phyloP scores from a whole-genome alignment of 73 alveolate genomes.

The Uronychia setigera region DNA sequence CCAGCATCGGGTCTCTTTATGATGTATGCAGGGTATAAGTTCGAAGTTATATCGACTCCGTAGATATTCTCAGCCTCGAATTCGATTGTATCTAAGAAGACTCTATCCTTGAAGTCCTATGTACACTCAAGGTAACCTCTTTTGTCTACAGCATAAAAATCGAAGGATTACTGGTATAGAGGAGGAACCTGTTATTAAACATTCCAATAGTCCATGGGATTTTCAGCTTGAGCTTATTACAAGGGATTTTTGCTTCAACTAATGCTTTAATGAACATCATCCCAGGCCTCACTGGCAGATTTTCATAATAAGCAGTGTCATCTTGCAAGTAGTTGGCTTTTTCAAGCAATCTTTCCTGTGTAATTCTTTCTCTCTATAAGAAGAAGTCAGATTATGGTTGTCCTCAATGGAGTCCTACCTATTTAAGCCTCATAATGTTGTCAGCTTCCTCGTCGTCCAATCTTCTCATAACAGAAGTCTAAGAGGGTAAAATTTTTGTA shows the following conservation, averaged over 20 bases:
- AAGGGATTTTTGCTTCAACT: conserved; percentile 3
- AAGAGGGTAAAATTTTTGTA: no score
- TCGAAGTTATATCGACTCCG: not conserved
- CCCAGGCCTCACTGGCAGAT: conserved; percentile 5
- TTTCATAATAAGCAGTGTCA: conserved; percentile 4
- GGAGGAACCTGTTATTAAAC: conserved; percentile 1
- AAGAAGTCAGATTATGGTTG: no score
- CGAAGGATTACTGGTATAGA: not conserved
- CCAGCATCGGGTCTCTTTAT: not conserved
- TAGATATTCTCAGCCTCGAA: not conserved
- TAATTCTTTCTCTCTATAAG: no score
- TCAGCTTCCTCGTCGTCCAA: no score
- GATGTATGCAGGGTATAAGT: not conserved
- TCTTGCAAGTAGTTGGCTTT: not conserved
- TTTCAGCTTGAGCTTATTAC: not conserved
- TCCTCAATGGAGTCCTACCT: no score
- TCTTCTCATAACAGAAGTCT: no score
- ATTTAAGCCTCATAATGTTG: no score
- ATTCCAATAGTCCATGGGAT: conserved; percentile 6
- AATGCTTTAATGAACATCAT: conserved; percentile 5
- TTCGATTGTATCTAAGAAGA: not conserved
- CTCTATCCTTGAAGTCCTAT: not conserved
- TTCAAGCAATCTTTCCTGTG: no score
- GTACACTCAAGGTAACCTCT: not conserved
- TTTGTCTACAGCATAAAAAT: not conserved